A percentile compares a stretch with the other conserved stretches of the same genome.
Evolutionary conservation across 2,329 filamentous ascomycete genomes (phyloP).

Genomic region (Mollisiaceae sp.): DNA sequence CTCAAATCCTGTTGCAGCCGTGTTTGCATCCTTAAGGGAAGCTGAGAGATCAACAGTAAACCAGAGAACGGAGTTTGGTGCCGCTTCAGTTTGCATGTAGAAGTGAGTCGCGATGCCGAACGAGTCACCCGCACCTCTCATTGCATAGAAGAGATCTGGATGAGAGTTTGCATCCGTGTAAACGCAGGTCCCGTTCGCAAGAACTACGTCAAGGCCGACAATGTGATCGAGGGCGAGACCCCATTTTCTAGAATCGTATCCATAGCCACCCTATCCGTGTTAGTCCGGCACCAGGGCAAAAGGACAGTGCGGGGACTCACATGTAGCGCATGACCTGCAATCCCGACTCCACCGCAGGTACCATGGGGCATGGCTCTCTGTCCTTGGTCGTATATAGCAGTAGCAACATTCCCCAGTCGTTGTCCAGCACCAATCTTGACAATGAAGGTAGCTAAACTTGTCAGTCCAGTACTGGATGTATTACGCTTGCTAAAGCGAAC

Average conservation of each 20-base stretch:
- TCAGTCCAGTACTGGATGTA: slow-evolving; percentile 8
- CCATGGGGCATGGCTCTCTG: slow-evolving; percentile 50
- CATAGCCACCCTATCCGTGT: slow-evolving; percentile 47
- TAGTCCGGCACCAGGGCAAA: not conserved
- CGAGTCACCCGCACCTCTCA: slow-evolving; percentile 44
- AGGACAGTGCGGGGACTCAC: not conserved
- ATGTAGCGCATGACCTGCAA: slow-evolving; percentile 53
- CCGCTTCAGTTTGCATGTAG: slow-evolving; percentile 42
- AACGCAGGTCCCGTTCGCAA: slow-evolving; percentile 43
- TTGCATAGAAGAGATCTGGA: slow-evolving; percentile 42
- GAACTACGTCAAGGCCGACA: slow-evolving; percentile 53
- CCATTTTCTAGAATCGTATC: slow-evolving; percentile 52
- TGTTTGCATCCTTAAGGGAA: slow-evolving; percentile 27
- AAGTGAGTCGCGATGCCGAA: slow-evolving; percentile 45
- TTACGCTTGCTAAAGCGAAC: not conserved
- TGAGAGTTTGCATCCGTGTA: slow-evolving; percentile 34
- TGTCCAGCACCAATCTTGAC: slow-evolving; percentile 47
- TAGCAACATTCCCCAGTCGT: slow-evolving; percentile 51
- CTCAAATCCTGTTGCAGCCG: slow-evolving; percentile 42
- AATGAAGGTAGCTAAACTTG: slow-evolving; percentile 23
- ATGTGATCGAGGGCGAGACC: slow-evolving; percentile 58
- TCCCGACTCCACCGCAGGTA: slow-evolving; percentile 51
- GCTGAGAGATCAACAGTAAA: slow-evolving; percentile 32
- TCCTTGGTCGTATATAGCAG: slow-evolving; percentile 44
- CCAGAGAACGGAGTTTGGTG: slow-evolving; percentile 40